Percentiles rank a stretch among this genome's conserved stretches.
phyloP scores from a whole-genome alignment of 2,329 filamentous ascomycete genomes.

The Monosporascus sp. region DNA sequence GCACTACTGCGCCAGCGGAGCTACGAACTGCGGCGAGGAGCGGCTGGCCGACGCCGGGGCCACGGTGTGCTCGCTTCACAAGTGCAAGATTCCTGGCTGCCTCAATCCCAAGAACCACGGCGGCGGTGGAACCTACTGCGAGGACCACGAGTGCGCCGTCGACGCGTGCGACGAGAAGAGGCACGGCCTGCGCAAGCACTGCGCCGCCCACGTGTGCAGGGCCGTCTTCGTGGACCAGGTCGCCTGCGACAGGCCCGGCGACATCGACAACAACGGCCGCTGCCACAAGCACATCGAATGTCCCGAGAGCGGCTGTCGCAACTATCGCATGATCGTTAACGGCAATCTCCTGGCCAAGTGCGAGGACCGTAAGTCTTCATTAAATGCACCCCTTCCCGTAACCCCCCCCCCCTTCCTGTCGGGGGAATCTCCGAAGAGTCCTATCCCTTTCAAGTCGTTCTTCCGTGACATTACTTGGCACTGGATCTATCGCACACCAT shows the following conservation, averaged over 20 bases:
- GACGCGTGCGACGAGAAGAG: slow-evolving; percentile 5
- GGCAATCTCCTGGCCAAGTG: slow-evolving; percentile 7
- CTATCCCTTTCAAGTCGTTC: not conserved
- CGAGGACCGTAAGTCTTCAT: slow-evolving; percentile 12
- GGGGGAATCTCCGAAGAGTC: not conserved
- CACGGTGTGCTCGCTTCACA: not conserved
- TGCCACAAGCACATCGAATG: slow-evolving; percentile 15
- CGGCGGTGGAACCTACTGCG: slow-evolving; percentile 17
- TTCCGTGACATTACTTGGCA: too few relatives aligned
- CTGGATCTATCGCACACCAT: too few relatives aligned
- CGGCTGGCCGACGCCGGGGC: not conserved
- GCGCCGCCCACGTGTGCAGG: slow-evolving; percentile 15
- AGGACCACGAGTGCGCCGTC: slow-evolving; percentile 16
- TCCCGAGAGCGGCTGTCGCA: slow-evolving; percentile 6
- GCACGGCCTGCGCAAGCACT: slow-evolving; percentile 8
- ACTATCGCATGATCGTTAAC: slow-evolving; percentile 5
- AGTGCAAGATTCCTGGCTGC: slow-evolving; percentile 4
- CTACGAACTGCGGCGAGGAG: slow-evolving; percentile 7
- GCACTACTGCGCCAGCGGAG: slow-evolving; percentile 13
- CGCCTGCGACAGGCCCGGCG: slow-evolving; percentile 11
- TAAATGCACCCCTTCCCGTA: not conserved
- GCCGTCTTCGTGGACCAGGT: slow-evolving; percentile 6
- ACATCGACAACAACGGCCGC: slow-evolving; percentile 8
- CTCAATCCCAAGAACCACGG: slow-evolving; percentile 5
- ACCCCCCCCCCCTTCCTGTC: too few relatives aligned